Evolutionary conservation across 805 yeast genomes (phyloP), one percentile per base, ranked within the genome.

Genomic region (Metschnikowia picachoensis): DNA sequence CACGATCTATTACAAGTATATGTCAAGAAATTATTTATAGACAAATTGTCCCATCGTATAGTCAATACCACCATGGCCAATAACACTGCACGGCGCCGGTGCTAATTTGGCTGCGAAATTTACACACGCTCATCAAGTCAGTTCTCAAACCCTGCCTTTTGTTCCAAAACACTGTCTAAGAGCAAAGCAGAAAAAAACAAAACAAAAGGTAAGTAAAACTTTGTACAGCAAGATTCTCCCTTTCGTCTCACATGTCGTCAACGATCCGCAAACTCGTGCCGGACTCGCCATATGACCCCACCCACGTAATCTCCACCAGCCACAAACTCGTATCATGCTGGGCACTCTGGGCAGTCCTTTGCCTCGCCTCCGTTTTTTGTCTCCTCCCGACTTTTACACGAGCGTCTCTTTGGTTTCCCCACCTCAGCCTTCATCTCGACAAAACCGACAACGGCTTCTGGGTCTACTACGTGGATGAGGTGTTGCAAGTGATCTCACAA

Each of bases 401-500:
- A n/a, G 51, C 56, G 2, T 45, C 56, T 9, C 43, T 52, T 14
- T 50, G 50, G 54, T 37, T 49, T 29, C 79, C 83, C 0, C 79
- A 74, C 38, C 58, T 70, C 25, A 67, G 70, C 17, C 55, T 78
- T 17, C 70, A 70, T 39, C 61, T 73, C 16, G 52, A 51, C 36
- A 59, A 62, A 13, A 72, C 70, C 43, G 63, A 65, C 32, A 58
- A 72, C 3, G 57, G 62, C 2, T 56, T 60, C n/a, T 71, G 77
- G 27, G 51, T 57, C 43, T 30, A 40, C 15, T 68, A 53, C 25
- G 52, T 74, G 8, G 60, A 67, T 41, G 78, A 74, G 44, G 73
- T 73, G 11, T 58, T 76, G 39, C 70, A 68, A 46, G 64, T 74
- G 43, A 51, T 76, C 28, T 70, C 79, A 6, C 72, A 70, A 49